Conservation (phyloP, 805 yeast species). For the Tetrapisispora arboricola region DNA sequence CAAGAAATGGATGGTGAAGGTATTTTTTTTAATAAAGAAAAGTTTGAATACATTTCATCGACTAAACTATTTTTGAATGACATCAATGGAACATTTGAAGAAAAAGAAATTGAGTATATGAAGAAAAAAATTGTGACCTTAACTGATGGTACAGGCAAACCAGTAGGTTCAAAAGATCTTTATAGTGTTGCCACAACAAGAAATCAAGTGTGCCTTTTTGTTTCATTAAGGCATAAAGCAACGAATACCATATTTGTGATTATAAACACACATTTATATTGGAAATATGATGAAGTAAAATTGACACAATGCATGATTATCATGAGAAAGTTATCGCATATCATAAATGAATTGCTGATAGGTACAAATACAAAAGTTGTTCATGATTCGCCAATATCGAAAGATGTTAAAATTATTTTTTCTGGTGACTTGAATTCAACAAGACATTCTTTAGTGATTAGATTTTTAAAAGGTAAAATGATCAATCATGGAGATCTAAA, state of each 20-base stretch:
- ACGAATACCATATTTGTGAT: slow-evolving; percentile 35
- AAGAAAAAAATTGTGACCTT: slow-evolving; percentile 13
- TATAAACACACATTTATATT: slow-evolving; percentile 52
- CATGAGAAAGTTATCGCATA: slow-evolving; percentile 26
- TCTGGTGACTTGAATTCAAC: slow-evolving; percentile 51
- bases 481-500: slow-evolving; percentile 23
- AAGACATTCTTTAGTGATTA: slow-evolving; percentile 39
- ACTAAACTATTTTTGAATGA: slow-evolving; percentile 29
- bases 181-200: slow-evolving; percentile 32
- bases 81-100: slow-evolving; percentile 22
- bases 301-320: slow-evolving; percentile 42
- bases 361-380: slow-evolving; percentile 7
- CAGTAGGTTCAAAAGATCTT: slow-evolving; percentile 17
- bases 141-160: slow-evolving; percentile 26
- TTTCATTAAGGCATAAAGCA: slow-evolving; percentile 36
- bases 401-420: slow-evolving; percentile 33
- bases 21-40: slow-evolving; percentile 38
- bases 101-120: slow-evolving; percentile 21
- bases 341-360: slow-evolving; percentile 17
- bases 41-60: slow-evolving; percentile 34
- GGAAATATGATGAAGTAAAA: slow-evolving; percentile 49
- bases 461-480: slow-evolving; percentile 31
- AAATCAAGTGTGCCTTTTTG: slow-evolving; percentile 50
- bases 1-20: slow-evolving; percentile 53
- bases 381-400: slow-evolving; percentile 8